A percentile compares a stretch with the other conserved stretches of the same genome.
Conservation (phyloP, 2,329 filamentous ascomycete genomes). For the Apiospora hydei region DNA sequence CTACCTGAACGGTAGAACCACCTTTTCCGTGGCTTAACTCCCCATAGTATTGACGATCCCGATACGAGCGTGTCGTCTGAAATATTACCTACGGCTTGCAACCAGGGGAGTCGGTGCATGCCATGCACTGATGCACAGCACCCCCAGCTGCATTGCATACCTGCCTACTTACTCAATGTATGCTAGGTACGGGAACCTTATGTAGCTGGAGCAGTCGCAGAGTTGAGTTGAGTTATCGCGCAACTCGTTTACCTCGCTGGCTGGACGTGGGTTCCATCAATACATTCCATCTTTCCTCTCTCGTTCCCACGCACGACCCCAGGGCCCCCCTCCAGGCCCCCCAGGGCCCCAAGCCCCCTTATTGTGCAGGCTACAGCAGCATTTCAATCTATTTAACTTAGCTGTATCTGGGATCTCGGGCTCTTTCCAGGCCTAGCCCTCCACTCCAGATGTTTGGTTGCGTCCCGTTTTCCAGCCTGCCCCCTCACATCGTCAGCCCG, state of each 20-base stretch:
- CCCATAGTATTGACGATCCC: slow-evolving; percentile 18
- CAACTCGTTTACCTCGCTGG: neutral
- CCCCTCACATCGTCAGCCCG: slow-evolving; percentile 18
- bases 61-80: slow-evolving; percentile 16
- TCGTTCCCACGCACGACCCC: neutral
- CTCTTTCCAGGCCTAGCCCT: slow-evolving; percentile 18
- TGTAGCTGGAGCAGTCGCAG: no score
- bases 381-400: neutral
- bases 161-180: neutral
- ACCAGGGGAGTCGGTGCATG: neutral
- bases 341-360: neutral
- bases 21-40: slow-evolving; percentile 9
- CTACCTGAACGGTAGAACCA: slow-evolving; percentile 1
- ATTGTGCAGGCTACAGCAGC: slow-evolving; percentile 6
- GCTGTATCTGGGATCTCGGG: slow-evolving; percentile 9
- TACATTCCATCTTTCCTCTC: neutral
- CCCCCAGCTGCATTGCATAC: slow-evolving; percentile 4
- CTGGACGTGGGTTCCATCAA: slow-evolving; percentile 1
- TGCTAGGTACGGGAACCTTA: no score
- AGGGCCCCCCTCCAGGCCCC: neutral
- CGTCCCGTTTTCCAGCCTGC: slow-evolving; percentile 17
- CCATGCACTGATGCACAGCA: neutral
- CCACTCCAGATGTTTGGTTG: slow-evolving; percentile 18
- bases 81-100: neutral
- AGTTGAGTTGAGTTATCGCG: neutral